A percentile compares a stretch with the other conserved stretches of the same genome.
Evolutionary conservation across 176 grass and related monocot species (phyloP).

Genomic region (Aegilops tauschii): DNA sequence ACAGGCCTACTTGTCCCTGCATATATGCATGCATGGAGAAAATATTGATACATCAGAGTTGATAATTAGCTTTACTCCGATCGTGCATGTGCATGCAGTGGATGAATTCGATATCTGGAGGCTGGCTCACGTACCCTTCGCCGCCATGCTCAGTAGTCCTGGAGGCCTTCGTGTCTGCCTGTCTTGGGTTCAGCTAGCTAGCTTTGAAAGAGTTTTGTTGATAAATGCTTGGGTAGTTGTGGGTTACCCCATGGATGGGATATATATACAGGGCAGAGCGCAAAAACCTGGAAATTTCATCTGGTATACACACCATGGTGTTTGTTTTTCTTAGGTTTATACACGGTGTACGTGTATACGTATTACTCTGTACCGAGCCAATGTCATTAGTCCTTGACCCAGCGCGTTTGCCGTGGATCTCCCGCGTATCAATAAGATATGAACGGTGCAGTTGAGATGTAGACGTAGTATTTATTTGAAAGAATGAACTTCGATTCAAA

Average conservation of each 20-base stretch:
- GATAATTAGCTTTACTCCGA: not conserved
- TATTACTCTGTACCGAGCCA: no score
- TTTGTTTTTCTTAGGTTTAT: no score
- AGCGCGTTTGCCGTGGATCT: no score
- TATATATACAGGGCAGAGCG: no score
- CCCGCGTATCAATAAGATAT: no score
- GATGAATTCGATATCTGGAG: not conserved
- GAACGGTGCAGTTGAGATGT: not conserved
- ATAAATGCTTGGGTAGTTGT: not conserved
- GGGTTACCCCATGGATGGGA: no score
- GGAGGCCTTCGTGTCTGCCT: not conserved
- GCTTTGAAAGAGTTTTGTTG: not conserved
- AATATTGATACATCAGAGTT: not conserved
- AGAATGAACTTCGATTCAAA: not conserved
- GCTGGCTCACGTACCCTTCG: not conserved
- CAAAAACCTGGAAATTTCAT: no score
- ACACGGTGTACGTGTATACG: no score
- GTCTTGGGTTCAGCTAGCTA: not conserved
- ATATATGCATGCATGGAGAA: not conserved
- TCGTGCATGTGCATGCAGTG: not conserved
- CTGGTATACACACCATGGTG: not conserved
- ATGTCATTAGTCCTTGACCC: no score
- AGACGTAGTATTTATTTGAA: not conserved
- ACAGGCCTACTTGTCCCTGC: no score
- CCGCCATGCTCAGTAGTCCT: not conserved